Evolutionary conservation across 2,329 filamentous ascomycete species (phyloP), one percentile per base, ranked within the genome.

Genomic region (Cadophora sp.): DNA sequence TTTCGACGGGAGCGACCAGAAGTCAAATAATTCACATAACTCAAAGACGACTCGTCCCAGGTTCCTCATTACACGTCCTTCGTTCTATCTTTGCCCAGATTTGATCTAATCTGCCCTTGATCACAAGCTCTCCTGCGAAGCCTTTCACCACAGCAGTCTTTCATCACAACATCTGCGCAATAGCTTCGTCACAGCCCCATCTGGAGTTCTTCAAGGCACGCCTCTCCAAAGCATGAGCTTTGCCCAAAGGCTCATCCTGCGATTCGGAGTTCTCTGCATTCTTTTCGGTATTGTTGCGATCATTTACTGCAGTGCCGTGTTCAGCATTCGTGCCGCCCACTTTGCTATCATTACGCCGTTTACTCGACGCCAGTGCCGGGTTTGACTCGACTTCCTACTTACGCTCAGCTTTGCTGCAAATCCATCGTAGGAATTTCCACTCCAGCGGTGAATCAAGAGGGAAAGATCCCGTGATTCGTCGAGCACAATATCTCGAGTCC

Each of bases 401-500:
- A 3, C 16, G 50, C n/a, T 8, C 53, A 39, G n/a, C 33, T 24
- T 53, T 33, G 14, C 4, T 27, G 27, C 24, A 53, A 18, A 53
- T 53, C 3, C 24, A 53, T 53, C 33, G 3, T 33, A 16, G 3
- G 14, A 7, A 53, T 53, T 9, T 18, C 50, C 18, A 8, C 13
- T 6, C 24, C 18, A 22, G n/a, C 20, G 56, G 56, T 59, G 36
- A 59, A 59, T 59, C 18, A 22, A 27, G 36, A 20, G 3, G 18
- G 9, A 20, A 16, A 45, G 27, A 24, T 30, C 56, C 22, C 39
- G 56, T 59, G 56, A 59, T 18, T 59, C 20, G 18, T 59, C 56
- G 16, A 24, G 56, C 39, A 41, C 56, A 45, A 41, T 18, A 45
- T 56, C 51, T 56, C 36, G 56, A 43, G 24, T 43, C 56, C 39